Evolutionary conservation across 768 basidiomycete species (phyloP).

Genomic region (Phaffia tasmanica): DNA sequence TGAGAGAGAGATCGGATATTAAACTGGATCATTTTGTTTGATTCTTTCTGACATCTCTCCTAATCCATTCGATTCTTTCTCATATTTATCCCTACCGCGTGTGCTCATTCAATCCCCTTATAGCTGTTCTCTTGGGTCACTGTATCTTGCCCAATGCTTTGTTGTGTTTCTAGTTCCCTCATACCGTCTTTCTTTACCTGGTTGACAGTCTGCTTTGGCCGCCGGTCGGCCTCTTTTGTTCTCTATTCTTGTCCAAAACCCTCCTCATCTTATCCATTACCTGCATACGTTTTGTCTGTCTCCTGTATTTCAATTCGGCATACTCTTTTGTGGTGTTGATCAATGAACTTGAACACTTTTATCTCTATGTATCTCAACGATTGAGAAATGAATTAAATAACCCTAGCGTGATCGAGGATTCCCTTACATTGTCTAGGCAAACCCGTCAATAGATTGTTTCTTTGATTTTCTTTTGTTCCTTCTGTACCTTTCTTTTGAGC

Average conservation of each 20-base stretch:
- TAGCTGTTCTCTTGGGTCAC: background rate
- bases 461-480: background rate
- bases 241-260: no score
- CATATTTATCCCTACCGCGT: background rate
- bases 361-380: no score
- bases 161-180: background rate
- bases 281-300: no score
- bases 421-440: background rate
- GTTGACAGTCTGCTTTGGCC: no score
- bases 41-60: background rate
- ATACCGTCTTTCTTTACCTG: no score
- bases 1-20: constrained; percentile 12
- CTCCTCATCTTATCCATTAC: no score
- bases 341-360: no score
- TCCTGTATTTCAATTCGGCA: no score
- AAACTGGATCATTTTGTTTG: background rate
- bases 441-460: background rate
- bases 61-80: background rate
- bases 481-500: background rate
- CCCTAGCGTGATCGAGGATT: background rate
- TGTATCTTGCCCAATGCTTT: background rate
- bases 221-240: no score
- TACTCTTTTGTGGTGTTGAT: no score
- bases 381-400: no score
- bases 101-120: background rate